Conservation (phyloP, 192 early-diverging fungal species). For the Gonapodya prolifera region DNA sequence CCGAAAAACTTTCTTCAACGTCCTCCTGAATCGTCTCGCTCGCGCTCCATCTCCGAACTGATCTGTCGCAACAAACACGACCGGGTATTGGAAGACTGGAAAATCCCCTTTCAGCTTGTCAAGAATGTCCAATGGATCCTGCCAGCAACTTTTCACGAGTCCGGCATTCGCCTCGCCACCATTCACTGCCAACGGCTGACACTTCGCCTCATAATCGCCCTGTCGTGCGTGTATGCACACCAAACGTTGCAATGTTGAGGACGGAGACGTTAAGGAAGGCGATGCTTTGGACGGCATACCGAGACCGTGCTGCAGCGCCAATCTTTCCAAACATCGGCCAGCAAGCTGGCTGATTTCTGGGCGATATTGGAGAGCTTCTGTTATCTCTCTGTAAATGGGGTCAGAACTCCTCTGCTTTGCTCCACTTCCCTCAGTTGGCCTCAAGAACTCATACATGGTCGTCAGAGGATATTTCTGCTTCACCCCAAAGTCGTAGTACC, state of each 20-base stretch:
- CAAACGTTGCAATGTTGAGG: not conserved
- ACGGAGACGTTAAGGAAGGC: not conserved
- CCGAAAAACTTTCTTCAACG: not conserved
- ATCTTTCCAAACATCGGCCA: not conserved
- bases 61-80: not conserved
- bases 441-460: conserved; percentile 2
- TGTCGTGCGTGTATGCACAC: conserved; percentile 19
- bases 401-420: not conserved
- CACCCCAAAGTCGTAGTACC: conserved; percentile 20
- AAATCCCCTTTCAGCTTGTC: not conserved
- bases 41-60: not conserved
- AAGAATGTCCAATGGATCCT: not conserved
- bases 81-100: not conserved
- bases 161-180: not conserved
- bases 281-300: not conserved
- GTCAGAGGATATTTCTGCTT: conserved; percentile 13
- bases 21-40: not conserved
- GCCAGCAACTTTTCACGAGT: not conserved
- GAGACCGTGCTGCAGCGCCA: not conserved
- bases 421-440: conserved; percentile 1
- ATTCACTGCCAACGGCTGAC: not conserved
- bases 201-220: conserved; percentile 21
- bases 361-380: not conserved
- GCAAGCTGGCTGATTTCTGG: not conserved
- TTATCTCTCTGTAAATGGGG: conserved; percentile 1